Percentiles rank a stretch among this genome's conserved stretches.
Evolutionary conservation across 108 stramenopile species (phyloP).

Genomic region (Epipyxis sp.): DNA sequence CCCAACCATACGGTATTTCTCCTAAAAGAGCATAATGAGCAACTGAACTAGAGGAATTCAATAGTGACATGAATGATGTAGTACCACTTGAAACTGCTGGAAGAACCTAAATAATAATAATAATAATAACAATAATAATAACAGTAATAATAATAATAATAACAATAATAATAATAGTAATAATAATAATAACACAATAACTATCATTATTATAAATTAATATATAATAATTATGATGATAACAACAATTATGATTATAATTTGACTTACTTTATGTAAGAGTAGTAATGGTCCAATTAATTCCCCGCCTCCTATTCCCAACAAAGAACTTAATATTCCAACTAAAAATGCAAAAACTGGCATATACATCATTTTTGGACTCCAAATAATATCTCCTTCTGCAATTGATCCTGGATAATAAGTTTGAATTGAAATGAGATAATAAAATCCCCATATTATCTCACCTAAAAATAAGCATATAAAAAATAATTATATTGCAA

Average conservation of each 20-base stretch:
- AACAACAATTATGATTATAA: too few species aligned
- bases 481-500: too few species aligned
- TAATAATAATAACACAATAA: too few species aligned
- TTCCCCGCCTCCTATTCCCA: conserved; percentile 31
- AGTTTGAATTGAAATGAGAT: background rate
- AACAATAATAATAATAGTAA: too few species aligned
- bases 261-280: too few species aligned
- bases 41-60: background rate
- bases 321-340: background rate
- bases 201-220: too few species aligned
- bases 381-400: background rate
- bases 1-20: too few species aligned
- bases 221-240: too few species aligned
- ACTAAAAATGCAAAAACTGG: conserved; percentile 1
- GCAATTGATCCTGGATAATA: background rate
- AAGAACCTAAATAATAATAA: background rate
- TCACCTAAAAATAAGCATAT: too few species aligned
- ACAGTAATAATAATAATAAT: too few species aligned
- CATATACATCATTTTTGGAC: background rate
- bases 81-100: conserved; percentile 19
- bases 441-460: too few species aligned
- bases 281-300: conserved; percentile 25
- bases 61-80: background rate
- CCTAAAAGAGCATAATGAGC: conserved; percentile 6
- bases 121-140: too few species aligned